Percentiles rank a stretch among this genome's conserved stretches.
Conservation (phyloP, 768 basidiomycete species). For the Kondoa subrosea region DNA sequence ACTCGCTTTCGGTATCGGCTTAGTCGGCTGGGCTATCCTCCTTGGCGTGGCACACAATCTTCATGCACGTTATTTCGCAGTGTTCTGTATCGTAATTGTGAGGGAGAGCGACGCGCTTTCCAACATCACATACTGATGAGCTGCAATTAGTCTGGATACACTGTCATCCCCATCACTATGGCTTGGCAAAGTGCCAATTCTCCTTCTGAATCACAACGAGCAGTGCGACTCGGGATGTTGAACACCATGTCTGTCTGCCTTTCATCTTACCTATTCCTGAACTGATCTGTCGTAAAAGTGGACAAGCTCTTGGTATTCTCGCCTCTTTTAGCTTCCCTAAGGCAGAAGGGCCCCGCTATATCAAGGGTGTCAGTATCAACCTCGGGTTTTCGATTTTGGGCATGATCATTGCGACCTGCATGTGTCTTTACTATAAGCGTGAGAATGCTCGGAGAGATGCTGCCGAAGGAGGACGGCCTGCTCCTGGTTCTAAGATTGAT, state of each 20-base stretch:
- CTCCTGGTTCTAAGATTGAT: too few species aligned
- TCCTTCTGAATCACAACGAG: slow-evolving; percentile 31
- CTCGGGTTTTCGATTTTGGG: slow-evolving; percentile 33
- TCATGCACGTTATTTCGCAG: slow-evolving; percentile 34
- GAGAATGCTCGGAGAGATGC: slow-evolving; percentile 33
- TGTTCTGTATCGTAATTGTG: slow-evolving; percentile 32
- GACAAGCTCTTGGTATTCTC: slow-evolving; percentile 31
- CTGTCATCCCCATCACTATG: slow-evolving; percentile 26
- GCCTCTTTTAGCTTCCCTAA: slow-evolving; percentile 32
- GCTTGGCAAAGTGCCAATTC: slow-evolving; percentile 31
- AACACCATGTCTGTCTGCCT: slow-evolving; percentile 33
- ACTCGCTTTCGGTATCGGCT: slow-evolving; percentile 30
- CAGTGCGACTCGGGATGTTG: slow-evolving; percentile 33
- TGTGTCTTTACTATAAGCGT: slow-evolving; percentile 31
- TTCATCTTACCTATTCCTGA: too few species aligned
- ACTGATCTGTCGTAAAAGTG: too few species aligned
- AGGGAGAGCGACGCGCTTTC: slow-evolving; percentile 10
- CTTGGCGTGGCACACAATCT: slow-evolving; percentile 27
- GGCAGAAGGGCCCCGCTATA: slow-evolving; percentile 31
- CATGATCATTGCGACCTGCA: slow-evolving; percentile 27
- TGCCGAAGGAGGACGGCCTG: slow-evolving; percentile 31
- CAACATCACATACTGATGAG: background rate
- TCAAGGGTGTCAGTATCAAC: slow-evolving; percentile 32
- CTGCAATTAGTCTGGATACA: slow-evolving; percentile 8
- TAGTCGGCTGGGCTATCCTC: slow-evolving; percentile 32